phyloP scores from a whole-genome alignment of 495 filamentous ascomycete species.

The Penicillium coffeae region DNA sequence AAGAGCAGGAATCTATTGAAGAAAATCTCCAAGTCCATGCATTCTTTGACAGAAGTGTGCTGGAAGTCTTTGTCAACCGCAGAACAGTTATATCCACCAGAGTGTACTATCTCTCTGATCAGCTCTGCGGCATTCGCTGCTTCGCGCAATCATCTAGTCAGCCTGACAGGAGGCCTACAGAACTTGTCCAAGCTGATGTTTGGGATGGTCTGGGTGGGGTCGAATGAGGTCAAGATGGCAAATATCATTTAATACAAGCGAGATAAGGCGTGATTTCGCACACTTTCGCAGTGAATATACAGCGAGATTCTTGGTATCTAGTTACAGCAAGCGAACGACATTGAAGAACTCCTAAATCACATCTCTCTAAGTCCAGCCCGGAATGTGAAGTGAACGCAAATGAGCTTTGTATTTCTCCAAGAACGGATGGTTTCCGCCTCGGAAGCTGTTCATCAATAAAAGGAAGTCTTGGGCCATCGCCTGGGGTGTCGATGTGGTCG shows the following conservation, averaged over 20 bases:
- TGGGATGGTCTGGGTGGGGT: slow-evolving; percentile 36
- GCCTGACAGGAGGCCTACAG: slow-evolving; percentile 1
- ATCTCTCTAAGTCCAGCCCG: slow-evolving; percentile 19
- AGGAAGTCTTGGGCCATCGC: slow-evolving; percentile 32
- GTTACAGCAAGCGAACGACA: too few species aligned
- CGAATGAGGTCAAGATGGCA: too few species aligned
- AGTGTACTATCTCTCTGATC: slow-evolving; percentile 22
- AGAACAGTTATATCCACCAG: slow-evolving; percentile 37
- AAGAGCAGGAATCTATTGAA: slow-evolving; percentile 22
- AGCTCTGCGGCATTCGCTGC: slow-evolving; percentile 19
- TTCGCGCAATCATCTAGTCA: slow-evolving; percentile 20
- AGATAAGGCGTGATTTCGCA: too few species aligned
- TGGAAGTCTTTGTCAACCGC: slow-evolving; percentile 41
- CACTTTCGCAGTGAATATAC: too few species aligned
- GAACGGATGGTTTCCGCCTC: slow-evolving; percentile 40
- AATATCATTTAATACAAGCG: too few species aligned
- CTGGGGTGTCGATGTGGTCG: slow-evolving; percentile 22
- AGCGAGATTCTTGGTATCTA: too few species aligned
- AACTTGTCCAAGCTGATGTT: slow-evolving; percentile 20
- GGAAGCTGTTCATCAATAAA: slow-evolving; percentile 32
- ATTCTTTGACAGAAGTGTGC: slow-evolving; percentile 34
- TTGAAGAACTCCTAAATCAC: not conserved
- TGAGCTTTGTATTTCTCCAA: slow-evolving; percentile 34
- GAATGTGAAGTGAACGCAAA: slow-evolving; percentile 24
- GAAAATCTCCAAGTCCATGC: slow-evolving; percentile 34